Conservation (phyloP, 2,329 filamentous ascomycete genomes). For the Fusarium keratoplasticum region DNA sequence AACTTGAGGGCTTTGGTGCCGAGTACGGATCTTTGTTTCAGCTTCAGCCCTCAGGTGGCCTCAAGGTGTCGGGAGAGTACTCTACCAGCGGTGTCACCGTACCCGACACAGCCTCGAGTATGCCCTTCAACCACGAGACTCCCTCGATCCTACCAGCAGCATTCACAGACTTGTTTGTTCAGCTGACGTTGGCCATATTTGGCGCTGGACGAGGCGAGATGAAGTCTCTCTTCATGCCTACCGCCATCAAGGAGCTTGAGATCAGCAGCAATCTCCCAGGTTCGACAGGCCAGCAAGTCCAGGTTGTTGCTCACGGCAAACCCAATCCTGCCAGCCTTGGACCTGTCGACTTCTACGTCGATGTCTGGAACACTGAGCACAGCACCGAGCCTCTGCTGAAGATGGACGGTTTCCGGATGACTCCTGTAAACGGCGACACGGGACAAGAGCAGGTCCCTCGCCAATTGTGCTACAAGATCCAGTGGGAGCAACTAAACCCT, state of each 20-base stretch:
- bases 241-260: slow-evolving; percentile 47
- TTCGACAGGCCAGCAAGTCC: slow-evolving; percentile 43
- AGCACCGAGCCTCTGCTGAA: slow-evolving; percentile 48
- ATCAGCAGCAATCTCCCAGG: slow-evolving; percentile 42
- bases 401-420: slow-evolving; percentile 53
- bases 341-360: slow-evolving; percentile 50
- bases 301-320: slow-evolving; percentile 43
- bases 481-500: slow-evolving; percentile 54
- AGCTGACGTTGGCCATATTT: slow-evolving; percentile 53
- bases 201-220: slow-evolving; percentile 48
- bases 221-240: slow-evolving; percentile 52
- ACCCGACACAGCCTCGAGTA: slow-evolving; percentile 56
- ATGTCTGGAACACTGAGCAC: slow-evolving; percentile 45
- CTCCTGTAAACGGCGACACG: slow-evolving; percentile 53
- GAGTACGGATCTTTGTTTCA: slow-evolving; percentile 44
- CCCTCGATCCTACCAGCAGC: slow-evolving; percentile 58
- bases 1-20: slow-evolving; percentile 41
- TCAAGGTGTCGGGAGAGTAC: slow-evolving; percentile 29
- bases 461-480: slow-evolving; percentile 57
- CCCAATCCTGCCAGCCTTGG: slow-evolving; percentile 38
- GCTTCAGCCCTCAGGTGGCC: slow-evolving; percentile 9
- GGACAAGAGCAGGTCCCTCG: slow-evolving; percentile 33
- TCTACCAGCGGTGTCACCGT: slow-evolving; percentile 49
- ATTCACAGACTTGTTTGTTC: slow-evolving; percentile 59
- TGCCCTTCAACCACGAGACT: slow-evolving; percentile 60